Base-by-base conservation (phyloP, 345 rosid species). In the Aquilaria yunnanensis region DNA sequence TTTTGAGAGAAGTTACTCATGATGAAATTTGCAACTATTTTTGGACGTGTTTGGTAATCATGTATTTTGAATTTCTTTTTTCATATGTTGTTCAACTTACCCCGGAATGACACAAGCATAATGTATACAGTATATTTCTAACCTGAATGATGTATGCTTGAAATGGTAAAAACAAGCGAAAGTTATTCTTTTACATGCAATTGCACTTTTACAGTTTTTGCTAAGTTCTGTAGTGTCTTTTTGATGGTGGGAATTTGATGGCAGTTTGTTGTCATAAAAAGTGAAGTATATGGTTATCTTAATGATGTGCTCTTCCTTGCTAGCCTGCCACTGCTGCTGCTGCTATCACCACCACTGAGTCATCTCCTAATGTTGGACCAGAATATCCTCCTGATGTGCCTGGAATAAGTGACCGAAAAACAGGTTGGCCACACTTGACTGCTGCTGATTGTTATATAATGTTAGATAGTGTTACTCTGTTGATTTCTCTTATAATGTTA, bases 361-460 rank as follows among this genome's bases (percentile, higher is more conserved):
- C 77, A 68, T 69, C 68, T 23, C 54, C 55, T 63, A 47, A 48
- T 66, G 79, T 68, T 62, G 57, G 63, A 59, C 60, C 49, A 14
- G 72, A 72, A 63, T 72, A 54, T 72, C 74, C 61, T 57, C 89
- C 89, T 54, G 70, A 74, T 76, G 82, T 86, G 59, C 85, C 83
- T 5, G 74, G 80, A 63, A 86, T 77, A 52, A 78, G 80, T 61
- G 81, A 85, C 66, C 79, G 82, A 65, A 77, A 77, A 67, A 78
- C 82, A 66, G 99, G 99, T 94, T 69, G 67, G 73, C 74, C 59
- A 9, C 51, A 65, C 41, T 56, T 49, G 10, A 57, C 43, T 5
- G n/a, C 32, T 52, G 74, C 52, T 53, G 54, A 61, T 63, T 54
- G 43, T 12, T 47, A 41, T 48, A 16, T 32, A 37, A 52, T 68